Percentiles rank a stretch among this genome's conserved stretches.
phyloP scores from a whole-genome alignment of 2,329 filamentous ascomycete genomes.

The Periconia digitata region DNA sequence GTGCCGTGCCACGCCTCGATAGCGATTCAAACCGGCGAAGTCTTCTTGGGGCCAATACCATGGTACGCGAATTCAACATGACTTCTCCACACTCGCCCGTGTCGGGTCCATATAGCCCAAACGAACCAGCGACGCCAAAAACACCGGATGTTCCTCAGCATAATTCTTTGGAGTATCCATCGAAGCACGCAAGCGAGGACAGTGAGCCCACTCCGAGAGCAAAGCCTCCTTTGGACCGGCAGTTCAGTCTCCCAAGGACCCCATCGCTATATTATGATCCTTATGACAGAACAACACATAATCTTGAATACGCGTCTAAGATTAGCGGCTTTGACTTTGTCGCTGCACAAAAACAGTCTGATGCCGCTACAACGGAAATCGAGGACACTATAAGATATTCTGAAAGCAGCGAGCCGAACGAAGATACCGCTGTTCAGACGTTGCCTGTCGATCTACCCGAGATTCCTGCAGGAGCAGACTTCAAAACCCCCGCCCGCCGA shows the following conservation, averaged over 20 bases:
- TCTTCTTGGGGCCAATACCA: conserved; percentile 51
- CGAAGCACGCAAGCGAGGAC: conserved; percentile 29
- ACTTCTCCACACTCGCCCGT: conserved; percentile 45
- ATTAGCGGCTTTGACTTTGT: conserved; percentile 50
- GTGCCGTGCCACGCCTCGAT: conserved; percentile 17
- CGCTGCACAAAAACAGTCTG: conserved; percentile 18
- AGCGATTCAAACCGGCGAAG: conserved; percentile 40
- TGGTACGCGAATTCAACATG: conserved; percentile 54
- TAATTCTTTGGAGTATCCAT: conserved; percentile 30
- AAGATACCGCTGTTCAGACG: conserved; percentile 14
- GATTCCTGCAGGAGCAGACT: conserved; percentile 29
- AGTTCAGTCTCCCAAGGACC: conserved; percentile 48
- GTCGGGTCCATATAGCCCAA: conserved; percentile 38
- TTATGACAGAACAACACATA: conserved; percentile 48
- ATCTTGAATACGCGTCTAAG: conserved; percentile 48
- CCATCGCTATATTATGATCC: conserved; percentile 50
- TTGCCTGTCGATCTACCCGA: conserved; percentile 20
- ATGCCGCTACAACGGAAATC: conserved; percentile 22
- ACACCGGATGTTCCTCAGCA: conserved; percentile 40
- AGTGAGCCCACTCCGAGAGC: conserved; percentile 43
- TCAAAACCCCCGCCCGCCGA: conserved; percentile 43
- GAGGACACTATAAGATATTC: conserved; percentile 34
- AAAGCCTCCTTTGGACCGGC: conserved; percentile 43
- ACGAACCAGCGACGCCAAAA: conserved; percentile 42
- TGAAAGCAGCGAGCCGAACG: conserved; percentile 15